Evolutionary conservation across 1,284 basidiomycete genomes (phyloP), one percentile per base, ranked within the genome.

Genomic region (Malassezia pachydermatis): DNA sequence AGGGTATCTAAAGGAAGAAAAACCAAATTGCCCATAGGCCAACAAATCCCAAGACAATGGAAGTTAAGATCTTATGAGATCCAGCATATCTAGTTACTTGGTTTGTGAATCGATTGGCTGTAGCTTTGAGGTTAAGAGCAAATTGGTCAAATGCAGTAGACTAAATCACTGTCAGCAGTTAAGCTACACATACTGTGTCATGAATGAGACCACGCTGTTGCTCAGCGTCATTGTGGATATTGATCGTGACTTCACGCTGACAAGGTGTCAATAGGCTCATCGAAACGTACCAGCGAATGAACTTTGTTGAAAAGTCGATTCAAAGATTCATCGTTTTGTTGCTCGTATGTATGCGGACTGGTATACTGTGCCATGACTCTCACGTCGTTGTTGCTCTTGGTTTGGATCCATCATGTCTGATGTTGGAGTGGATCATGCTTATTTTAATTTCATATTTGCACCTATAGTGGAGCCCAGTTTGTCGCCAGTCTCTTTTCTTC

Each of bases 241-340:
- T 59, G 27, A 67, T 49, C 1, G 64, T 67, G 25, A 67, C 58
- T n/a, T 58, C 58, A n/a, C 64, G 55, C 55, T 57, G 40, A 11
- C 17, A 27, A 28, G 17, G 27, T 24, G 17, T n/a, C 19, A 24
- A 22, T 14, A 4, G 17, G 11, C 19, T 6, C n/a, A 19, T 25
- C 4, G 4, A n/a, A 23, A 41, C 48, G 23, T 35, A 50, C 43
- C 24, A 63, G 43, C 16, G 62, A 60, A 8, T 56, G 57, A 14
- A 63, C 62, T 41, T 67, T 67, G 33, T 56, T 56, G 51, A 61
- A 65, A 34, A 67, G 59, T 9, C 54, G 50, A 51, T 65, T 58
- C 43, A 67, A 56, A 22, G 64, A 55, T 24, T 58, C 56, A 37
- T 67, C 64, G 58, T 67, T 67, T 57, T 67, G 64, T 51, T 67